These are phyloP conservation scores for Aspergillus cejpii DNA, from an alignment of 2,329 filamentous ascomycete species.

Conservation along the genomic window DNA sequence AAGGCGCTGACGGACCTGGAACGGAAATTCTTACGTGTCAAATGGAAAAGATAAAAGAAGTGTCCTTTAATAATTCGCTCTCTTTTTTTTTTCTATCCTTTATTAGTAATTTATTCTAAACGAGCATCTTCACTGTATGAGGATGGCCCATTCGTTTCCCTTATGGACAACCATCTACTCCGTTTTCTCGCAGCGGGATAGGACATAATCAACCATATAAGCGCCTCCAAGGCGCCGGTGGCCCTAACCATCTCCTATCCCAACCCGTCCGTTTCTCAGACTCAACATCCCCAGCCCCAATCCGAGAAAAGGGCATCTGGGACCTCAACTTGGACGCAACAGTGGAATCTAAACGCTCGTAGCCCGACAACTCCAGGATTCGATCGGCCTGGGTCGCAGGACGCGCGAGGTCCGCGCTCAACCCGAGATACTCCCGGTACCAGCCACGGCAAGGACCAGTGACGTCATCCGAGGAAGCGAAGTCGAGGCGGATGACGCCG, in stretches of 20 bases:
- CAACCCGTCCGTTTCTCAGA: conserved; percentile 28
- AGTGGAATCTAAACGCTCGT: conserved; percentile 37
- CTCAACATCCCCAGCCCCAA: conserved; percentile 15
- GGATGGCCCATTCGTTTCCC: too few relatives aligned
- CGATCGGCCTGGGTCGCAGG: conserved; percentile 4
- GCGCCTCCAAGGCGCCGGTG: conserved; percentile 28
- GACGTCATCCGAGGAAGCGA: conserved; percentile 41
- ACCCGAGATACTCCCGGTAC: conserved; percentile 29
- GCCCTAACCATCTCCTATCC: conserved; percentile 36
- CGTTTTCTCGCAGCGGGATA: too few relatives aligned
- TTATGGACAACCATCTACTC: too few relatives aligned
- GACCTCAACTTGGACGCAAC: conserved; percentile 31
- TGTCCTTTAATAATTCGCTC: not conserved
- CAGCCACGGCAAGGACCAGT: conserved; percentile 26
- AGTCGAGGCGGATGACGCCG: conserved; percentile 40
- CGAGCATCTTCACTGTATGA: too few relatives aligned
- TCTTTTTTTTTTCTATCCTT: not conserved
- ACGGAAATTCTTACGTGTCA: conserved; percentile 6
- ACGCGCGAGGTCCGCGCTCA: conserved; percentile 20
- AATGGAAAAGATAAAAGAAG: not conserved
- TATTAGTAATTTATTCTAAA: not conserved
- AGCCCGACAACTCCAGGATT: conserved; percentile 37
- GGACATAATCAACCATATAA: conserved; percentile 11
- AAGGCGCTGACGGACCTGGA: conserved; percentile 28
- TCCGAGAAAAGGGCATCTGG: conserved; percentile 27